Base-by-base conservation (phyloP, 1,284 basidiomycete genomes). In the Apiotrichum sp. region DNA sequence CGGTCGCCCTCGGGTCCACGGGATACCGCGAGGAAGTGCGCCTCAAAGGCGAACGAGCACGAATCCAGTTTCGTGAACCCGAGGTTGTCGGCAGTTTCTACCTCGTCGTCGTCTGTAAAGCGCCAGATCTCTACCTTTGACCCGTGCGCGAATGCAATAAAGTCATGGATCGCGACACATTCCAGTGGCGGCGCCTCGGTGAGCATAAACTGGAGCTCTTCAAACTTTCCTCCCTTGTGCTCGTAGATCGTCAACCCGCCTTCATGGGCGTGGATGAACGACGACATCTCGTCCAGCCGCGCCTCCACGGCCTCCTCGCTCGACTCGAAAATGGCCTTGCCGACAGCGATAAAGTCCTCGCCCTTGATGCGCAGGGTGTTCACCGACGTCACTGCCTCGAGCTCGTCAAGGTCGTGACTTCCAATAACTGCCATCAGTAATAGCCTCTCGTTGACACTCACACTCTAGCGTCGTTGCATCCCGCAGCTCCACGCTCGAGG, bases 31-130 rank as follows among this genome's bases (percentile, higher is more conserved):
- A 86, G n/a, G 80, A 69, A 63, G 16, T 63, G 83, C 9, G 91
- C 83, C 53, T 89, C 67, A 72, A 92, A 92, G 56, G 86, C 89
- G 65, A 88, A 87, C 59, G 87, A 84, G 84, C 88, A 91, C 39
- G 81, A 78, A 0, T 81, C 75, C 8, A 83, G 64, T 47, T 80
- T 77, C 40, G 76, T 65, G 16, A 89, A 68, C 8, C 11, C 6
- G 11, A 41, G 36, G 13, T 8, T 8, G 9, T 9, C 9, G 13
- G 9, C 9, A 2, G 13, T 8, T 9, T 8, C 9, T 9, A 42
- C 13, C 42, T 22, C 6, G 16, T 29, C 6, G 38, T 48, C 3
- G 54, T 47, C 3, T 32, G 38, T 14, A 36, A 22, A 4, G 9
- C 29, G n/a, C 42, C 42, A 29, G 50, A 72, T 65, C 13, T 67